These are phyloP conservation scores for Colletotrichum lupini DNA, from an alignment of 2,329 filamentous ascomycete genomes.

Conservation along the genomic window DNA sequence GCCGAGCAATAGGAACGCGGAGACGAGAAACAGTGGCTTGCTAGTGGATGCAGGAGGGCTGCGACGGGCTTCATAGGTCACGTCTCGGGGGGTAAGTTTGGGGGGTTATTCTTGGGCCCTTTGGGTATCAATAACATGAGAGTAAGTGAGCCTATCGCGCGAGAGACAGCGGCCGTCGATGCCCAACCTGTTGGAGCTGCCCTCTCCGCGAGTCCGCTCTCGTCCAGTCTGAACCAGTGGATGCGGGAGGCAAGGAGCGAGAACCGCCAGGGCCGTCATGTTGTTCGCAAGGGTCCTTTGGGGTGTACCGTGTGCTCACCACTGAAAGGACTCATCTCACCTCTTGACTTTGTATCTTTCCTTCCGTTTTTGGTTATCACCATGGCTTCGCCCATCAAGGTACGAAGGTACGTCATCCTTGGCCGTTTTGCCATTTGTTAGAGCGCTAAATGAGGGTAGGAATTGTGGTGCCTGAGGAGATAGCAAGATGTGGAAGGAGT, in stretches of 20 bases:
- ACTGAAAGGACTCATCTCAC: constrained; percentile 17
- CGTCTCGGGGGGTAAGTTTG: neutral
- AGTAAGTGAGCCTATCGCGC: constrained; percentile 26
- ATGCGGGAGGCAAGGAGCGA: neutral
- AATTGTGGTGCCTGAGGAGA: too few relatives aligned
- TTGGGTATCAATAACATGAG: constrained; percentile 24
- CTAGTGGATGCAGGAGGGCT: constrained; percentile 26
- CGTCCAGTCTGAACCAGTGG: constrained; percentile 28
- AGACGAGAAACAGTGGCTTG: constrained; percentile 35
- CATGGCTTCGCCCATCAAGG: constrained; percentile 21
- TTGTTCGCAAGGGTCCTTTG: constrained; percentile 21
- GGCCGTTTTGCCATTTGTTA: neutral
- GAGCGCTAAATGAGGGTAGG: too few relatives aligned
- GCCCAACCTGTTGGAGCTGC: constrained; percentile 36
- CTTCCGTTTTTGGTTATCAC: constrained; percentile 33
- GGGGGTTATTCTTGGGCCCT: neutral
- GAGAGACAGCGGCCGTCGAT: constrained; percentile 33
- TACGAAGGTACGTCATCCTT: constrained; percentile 22
- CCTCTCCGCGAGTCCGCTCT: neutral
- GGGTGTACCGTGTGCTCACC: constrained; percentile 11
- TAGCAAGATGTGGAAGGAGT: neutral
- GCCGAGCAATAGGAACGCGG: constrained; percentile 28
- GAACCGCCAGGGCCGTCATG: neutral
- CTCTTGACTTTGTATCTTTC: constrained; percentile 27
- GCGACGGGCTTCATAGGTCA: constrained; percentile 8